Base-by-base conservation (phyloP, 2,329 filamentous ascomycete species). In the Talaromyces islandicus region DNA sequence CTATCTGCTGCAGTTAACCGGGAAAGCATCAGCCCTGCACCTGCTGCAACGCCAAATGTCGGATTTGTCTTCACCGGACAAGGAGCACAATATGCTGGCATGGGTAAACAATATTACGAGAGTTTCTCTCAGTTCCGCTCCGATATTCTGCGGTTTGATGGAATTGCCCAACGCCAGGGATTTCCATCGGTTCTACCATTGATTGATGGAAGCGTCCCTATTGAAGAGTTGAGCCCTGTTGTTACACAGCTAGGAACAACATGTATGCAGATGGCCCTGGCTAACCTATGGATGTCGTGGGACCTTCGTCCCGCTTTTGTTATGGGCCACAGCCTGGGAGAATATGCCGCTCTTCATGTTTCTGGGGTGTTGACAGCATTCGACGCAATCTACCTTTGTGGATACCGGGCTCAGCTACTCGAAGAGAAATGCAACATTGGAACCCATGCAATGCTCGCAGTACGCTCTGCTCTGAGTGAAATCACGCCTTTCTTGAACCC, bases 391-490 rank as follows among this genome's bases (percentile, higher is more conserved):
- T 76, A 74, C 54, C 64, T 78, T 12, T 72, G 74, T 54, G 76
- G 76, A 24, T 72, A 68, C 25, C 69, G 77, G 5, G 77, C 77
- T 11, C 69, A 74, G 51, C 68, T 80, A 1, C 70, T 80, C 11
- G 71, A 73, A 27, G 67, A 74, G 53, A 70, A 72, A 59, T 78
- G 76, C 62, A 67, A 73, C 12, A 65, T 71, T 46, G 75, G 74
- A 56, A 79, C 75, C 3, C 75, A 78, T 57, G 70, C 75, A 2
- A 80, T 80, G 77, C 68, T 80, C 17, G 76, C 77, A 35, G 70
- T 79, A 7, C 73, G 74, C 60, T 72, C 73, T 4, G 72, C 75
- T 6, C 66, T 75, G 14, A 67, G 68, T 30, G 70, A 70, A 11
- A 64, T 75, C 2, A 70, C 70, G 48, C 66, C 68, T 43, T 66